Evolutionary conservation across 495 filamentous ascomycete species (phyloP).

Genomic region (Penicillium paradoxum): DNA sequence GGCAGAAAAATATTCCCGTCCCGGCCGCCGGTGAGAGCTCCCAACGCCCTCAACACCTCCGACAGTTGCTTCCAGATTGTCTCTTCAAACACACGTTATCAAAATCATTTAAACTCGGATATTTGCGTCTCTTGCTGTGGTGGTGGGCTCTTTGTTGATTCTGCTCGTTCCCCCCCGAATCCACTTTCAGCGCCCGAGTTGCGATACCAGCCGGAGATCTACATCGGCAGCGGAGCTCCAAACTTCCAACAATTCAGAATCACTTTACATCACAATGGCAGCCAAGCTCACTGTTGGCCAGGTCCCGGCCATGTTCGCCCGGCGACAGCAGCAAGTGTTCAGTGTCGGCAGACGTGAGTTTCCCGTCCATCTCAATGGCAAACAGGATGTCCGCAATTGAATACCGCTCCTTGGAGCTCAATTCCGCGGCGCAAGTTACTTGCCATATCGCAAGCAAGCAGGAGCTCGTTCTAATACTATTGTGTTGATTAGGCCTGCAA

Average conservation of each 20-base stretch:
- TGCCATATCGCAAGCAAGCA: neutral
- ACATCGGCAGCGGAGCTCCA: slow-evolving; percentile 12
- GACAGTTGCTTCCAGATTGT: slow-evolving; percentile 6
- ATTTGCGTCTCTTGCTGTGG: slow-evolving; percentile 21
- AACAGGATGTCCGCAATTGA: neutral
- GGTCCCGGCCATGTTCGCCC: slow-evolving; percentile 36
- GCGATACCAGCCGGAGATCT: slow-evolving; percentile 18
- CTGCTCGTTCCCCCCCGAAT: slow-evolving; percentile 23
- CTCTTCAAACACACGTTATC: slow-evolving; percentile 10
- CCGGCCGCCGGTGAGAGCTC: slow-evolving; percentile 43
- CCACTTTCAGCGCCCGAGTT: slow-evolving; percentile 18
- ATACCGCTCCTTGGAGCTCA: slow-evolving; percentile 6
- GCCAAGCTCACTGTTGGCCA: slow-evolving; percentile 33
- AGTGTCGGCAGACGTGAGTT: slow-evolving; percentile 39
- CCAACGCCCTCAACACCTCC: slow-evolving; percentile 41
- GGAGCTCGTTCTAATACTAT: neutral
- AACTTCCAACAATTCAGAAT: slow-evolving; percentile 1
- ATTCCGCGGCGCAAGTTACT: neutral
- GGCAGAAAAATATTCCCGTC: slow-evolving; percentile 48
- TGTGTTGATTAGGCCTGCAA: slow-evolving; percentile 25
- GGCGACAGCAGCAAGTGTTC: slow-evolving; percentile 33
- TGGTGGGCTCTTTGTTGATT: slow-evolving; percentile 31
- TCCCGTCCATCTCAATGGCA: neutral
- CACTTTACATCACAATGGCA: slow-evolving; percentile 31
- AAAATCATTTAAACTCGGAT: slow-evolving; percentile 9